These are phyloP conservation scores for Ascochyta viciae-villosae DNA, from an alignment of 2,329 filamentous ascomycete genomes.

Conservation along the genomic window DNA sequence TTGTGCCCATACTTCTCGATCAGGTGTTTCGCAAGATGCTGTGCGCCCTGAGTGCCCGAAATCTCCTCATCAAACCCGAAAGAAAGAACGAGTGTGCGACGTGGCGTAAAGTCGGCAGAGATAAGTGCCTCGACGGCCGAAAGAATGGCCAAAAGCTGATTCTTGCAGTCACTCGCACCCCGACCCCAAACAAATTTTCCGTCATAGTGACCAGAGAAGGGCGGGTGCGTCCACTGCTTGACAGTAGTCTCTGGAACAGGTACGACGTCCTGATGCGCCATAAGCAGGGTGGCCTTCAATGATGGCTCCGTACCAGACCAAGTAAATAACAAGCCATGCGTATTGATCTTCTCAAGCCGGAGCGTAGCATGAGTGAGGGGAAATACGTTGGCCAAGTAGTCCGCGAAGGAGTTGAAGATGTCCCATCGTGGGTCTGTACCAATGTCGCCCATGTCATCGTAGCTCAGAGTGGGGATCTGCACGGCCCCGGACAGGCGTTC, in stretches of 20 bases:
- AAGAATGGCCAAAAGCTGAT: slow-evolving; percentile 64
- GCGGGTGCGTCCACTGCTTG: slow-evolving; percentile 66
- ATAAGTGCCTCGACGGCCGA: slow-evolving; percentile 63
- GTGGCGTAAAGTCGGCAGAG: slow-evolving; percentile 59
- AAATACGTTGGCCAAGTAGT: slow-evolving; percentile 40
- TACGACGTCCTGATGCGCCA: slow-evolving; percentile 71
- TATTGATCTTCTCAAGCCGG: slow-evolving; percentile 63
- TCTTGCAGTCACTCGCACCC: slow-evolving; percentile 68
- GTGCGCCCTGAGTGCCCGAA: slow-evolving; percentile 60
- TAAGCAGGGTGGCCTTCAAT: slow-evolving; percentile 64
- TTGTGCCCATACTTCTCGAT: slow-evolving; percentile 61
- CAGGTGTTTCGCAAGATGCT: slow-evolving; percentile 56
- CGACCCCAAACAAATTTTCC: slow-evolving; percentile 68
- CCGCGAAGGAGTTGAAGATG: slow-evolving; percentile 62
- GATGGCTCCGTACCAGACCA: slow-evolving; percentile 60
- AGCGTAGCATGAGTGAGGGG: slow-evolving; percentile 52
- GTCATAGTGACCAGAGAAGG: slow-evolving; percentile 64
- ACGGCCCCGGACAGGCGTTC: slow-evolving; percentile 56
- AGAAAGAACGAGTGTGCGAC: slow-evolving; percentile 63
- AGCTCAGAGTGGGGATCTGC: slow-evolving; percentile 63
- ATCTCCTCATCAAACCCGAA: slow-evolving; percentile 72
- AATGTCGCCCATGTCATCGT: slow-evolving; percentile 62
- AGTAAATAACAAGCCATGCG: slow-evolving; percentile 65
- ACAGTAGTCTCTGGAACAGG: slow-evolving; percentile 59
- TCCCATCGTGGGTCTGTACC: slow-evolving; percentile 66